Evolutionary conservation across 2,329 filamentous ascomycete genomes (phyloP).

Genomic region (Xylaria sp.): DNA sequence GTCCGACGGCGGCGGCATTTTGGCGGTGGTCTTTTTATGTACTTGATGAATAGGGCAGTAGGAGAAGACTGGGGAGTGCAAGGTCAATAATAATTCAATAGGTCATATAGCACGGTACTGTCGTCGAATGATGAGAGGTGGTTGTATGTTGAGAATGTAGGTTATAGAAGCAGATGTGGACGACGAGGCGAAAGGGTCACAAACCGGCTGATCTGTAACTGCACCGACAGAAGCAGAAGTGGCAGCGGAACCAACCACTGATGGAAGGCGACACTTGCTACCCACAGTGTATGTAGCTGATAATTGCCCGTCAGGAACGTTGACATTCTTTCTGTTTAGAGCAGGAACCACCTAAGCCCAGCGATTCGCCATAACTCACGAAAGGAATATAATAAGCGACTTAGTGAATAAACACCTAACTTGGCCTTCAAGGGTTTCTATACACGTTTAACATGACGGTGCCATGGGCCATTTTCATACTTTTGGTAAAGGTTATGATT

Average conservation of each 20-base stretch:
- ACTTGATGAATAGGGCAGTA: slow-evolving; percentile 12
- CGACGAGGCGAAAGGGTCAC: background rate
- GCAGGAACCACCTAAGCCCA: background rate
- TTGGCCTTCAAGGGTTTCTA: no score
- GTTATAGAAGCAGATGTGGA: background rate
- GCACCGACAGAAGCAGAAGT: background rate
- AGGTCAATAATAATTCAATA: slow-evolving; percentile 23
- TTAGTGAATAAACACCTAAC: background rate
- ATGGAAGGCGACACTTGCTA: slow-evolving; percentile 16
- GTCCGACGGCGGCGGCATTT: slow-evolving; percentile 46
- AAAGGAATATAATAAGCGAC: background rate
- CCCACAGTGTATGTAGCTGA: background rate
- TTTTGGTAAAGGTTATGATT: no score
- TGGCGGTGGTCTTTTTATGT: slow-evolving; percentile 9
- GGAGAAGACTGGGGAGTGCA: slow-evolving; percentile 2
- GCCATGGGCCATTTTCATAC: no score
- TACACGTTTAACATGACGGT: no score
- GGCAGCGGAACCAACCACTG: background rate
- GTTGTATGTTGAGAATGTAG: background rate
- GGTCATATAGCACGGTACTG: slow-evolving; percentile 21
- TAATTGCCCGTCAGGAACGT: background rate
- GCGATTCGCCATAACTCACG: background rate
- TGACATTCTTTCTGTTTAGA: background rate
- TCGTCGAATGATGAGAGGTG: slow-evolving; percentile 2
- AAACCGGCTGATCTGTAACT: background rate